Base-by-base conservation (phyloP, 2,329 filamentous ascomycete species). In the Exophiala spinifera region DNA sequence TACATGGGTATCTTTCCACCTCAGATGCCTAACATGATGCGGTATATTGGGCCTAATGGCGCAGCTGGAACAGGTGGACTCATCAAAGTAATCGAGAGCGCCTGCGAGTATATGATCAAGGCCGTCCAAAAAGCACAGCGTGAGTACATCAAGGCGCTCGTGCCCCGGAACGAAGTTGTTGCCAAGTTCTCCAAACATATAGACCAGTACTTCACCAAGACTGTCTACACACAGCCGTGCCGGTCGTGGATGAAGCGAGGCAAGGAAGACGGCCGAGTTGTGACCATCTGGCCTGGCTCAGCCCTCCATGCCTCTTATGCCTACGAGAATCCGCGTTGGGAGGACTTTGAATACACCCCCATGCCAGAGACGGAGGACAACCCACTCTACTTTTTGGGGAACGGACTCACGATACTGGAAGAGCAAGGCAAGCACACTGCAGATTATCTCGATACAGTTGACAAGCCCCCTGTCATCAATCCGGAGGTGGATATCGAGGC, bases 231-330 rank as follows among this genome's bases (percentile, higher is more conserved):
- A 0, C 68, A 31, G 49, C 79, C 81, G 52, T 89, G 86, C 66
- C 83, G 80, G 37, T 86, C 82, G 0, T 89, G 87, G 87, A 87
- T 86, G 55, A 89, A 89, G 56, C 83, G 86, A 11, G 83, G 82
- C 0, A 71, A 71, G 4, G 79, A 84, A 0, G 85, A 85, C 0
- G 79, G 76, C 0, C 73, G 84, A 3, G 83, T 89, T 20, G 83
- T 87, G 58, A 86, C 85, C 0, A 65, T 87, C 5, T 90, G 86
- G 80, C 87, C 86, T 0, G 86, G 86, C 0, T 86, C 82, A 60
- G 84, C 84, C 1, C 74, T 79, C 0, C 83, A 87, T 61, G 71
- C 83, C 28, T 84, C 83, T 1, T 75, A 81, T 13, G 74, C 86
- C 6, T 74, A 82, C 20, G 71, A 66, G n/a, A 75, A 79, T 40